Conservation (phyloP, 2,329 filamentous ascomycete species). For the Aotearoamyces nothofagi region DNA sequence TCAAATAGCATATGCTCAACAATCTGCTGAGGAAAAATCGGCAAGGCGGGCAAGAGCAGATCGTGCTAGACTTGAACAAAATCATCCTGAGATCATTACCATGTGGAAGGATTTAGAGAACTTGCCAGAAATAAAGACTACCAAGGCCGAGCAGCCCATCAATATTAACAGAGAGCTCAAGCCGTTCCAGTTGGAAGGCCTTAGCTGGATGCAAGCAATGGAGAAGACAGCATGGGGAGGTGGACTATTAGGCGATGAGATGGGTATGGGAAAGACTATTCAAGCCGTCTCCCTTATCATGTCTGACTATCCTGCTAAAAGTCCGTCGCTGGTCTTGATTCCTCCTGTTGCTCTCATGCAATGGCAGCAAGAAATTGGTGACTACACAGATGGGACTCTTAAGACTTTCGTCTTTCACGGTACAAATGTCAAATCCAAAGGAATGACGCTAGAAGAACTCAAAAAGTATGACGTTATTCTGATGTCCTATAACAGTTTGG, state of each 20-base stretch:
- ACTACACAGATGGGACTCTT: conserved; percentile 73
- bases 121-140: conserved; percentile 47
- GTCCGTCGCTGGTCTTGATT: conserved; percentile 76
- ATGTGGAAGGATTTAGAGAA: conserved; percentile 75
- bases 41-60: conserved; percentile 25
- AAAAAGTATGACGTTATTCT: conserved; percentile 85
- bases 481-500: conserved; percentile 88
- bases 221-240: conserved; percentile 77
- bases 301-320: conserved; percentile 80
- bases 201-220: conserved; percentile 90
- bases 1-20: too few species aligned
- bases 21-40: conserved; percentile 23
- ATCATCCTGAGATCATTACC: conserved; percentile 64
- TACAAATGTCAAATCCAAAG: conserved; percentile 71
- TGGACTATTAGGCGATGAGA: conserved; percentile 87
- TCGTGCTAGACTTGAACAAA: conserved; percentile 52
- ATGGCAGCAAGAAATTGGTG: conserved; percentile 71
- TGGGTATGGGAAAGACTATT: conserved; percentile 98
- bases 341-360: conserved; percentile 93
- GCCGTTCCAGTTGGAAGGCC: conserved; percentile 82
- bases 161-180: conserved; percentile 76
- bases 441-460: conserved; percentile 57
- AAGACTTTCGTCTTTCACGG: conserved; percentile 87
- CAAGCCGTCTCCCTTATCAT: conserved; percentile 96
- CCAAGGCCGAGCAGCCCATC: conserved; percentile 53